A percentile compares a stretch with the other conserved stretches of the same genome.
phyloP scores from a whole-genome alignment of 208 protist species.

The Strigomonas galati region DNA sequence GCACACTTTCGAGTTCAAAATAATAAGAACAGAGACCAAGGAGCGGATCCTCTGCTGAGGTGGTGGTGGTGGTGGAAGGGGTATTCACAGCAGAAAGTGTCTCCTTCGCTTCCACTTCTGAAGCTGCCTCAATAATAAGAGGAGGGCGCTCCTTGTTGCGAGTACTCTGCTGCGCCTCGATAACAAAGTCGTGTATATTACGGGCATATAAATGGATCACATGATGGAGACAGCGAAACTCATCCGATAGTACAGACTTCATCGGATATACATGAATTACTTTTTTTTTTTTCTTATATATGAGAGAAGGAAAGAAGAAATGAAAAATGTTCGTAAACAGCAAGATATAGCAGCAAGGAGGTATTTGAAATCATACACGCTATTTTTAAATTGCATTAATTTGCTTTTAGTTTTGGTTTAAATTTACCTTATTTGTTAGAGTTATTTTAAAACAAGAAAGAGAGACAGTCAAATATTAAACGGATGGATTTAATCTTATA shows the following conservation, averaged over 20 bases:
- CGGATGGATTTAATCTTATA: constrained; percentile 2
- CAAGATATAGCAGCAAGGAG: background rate
- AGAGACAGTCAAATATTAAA: no score
- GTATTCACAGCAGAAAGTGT: no score
- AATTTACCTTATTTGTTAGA: background rate
- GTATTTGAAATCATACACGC: no score
- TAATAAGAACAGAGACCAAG: constrained; percentile 1
- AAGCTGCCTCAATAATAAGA: background rate
- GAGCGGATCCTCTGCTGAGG: no score
- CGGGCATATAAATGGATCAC: background rate
- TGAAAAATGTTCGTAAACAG: constrained; percentile 1
- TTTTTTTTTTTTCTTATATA: constrained; percentile 6
- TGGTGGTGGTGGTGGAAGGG: no score
- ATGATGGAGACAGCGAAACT: background rate
- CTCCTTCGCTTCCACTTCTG: no score
- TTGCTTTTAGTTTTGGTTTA: background rate
- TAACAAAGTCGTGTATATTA: constrained; percentile 7
- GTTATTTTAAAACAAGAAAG: constrained; percentile 7
- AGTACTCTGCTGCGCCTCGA: background rate
- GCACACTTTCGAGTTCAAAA: background rate
- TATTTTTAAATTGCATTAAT: no score
- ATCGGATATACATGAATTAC: no score
- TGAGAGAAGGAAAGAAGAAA: background rate
- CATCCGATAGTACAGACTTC: background rate
- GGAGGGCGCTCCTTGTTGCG: background rate